Percentiles rank a stretch among this genome's conserved stretches.
phyloP scores from a whole-genome alignment of 2,329 filamentous ascomycete genomes.

The Hymenotorrendiella dingleyae region DNA sequence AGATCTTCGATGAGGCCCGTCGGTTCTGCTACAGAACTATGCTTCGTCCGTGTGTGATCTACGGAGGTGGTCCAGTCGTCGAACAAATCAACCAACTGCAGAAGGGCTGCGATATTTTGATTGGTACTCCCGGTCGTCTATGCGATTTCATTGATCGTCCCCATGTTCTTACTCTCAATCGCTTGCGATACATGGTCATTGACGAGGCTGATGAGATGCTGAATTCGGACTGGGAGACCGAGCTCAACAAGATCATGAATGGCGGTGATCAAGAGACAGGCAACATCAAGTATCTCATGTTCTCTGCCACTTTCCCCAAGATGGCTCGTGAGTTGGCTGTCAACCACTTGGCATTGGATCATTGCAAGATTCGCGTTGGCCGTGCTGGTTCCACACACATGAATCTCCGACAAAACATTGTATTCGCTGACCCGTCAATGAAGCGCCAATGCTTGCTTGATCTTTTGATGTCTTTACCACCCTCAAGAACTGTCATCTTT shows the following conservation, averaged over 20 bases:
- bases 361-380: conserved; percentile 79
- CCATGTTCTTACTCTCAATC: conserved; percentile 61
- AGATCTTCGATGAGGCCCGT: conserved; percentile 92
- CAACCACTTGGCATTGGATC: conserved; percentile 65
- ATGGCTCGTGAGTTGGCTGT: conserved; percentile 69
- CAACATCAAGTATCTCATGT: conserved; percentile 68
- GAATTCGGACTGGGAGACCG: conserved; percentile 67
- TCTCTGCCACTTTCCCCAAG: conserved; percentile 92
- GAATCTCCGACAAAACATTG: conserved; percentile 76
- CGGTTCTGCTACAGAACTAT: conserved; percentile 92
- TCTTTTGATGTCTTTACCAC: conserved; percentile 62
- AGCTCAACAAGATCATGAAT: conserved; percentile 69
- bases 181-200: conserved; percentile 75
- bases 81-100: conserved; percentile 68
- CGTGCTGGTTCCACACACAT: conserved; percentile 75
- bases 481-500: conserved; percentile 81
- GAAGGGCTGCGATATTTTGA: conserved; percentile 82
- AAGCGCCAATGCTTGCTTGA: conserved; percentile 71
- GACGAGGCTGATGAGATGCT: conserved; percentile 97
- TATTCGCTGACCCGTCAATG: conserved; percentile 56
- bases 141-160: conserved; percentile 74
- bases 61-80: conserved; percentile 71
- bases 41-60: conserved; percentile 84
- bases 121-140: conserved; percentile 83
- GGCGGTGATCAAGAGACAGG: conserved; percentile 73